Evolutionary conservation across 768 basidiomycete genomes (phyloP), one percentile per base, ranked within the genome.

Genomic region (Amylocystis lapponica): DNA sequence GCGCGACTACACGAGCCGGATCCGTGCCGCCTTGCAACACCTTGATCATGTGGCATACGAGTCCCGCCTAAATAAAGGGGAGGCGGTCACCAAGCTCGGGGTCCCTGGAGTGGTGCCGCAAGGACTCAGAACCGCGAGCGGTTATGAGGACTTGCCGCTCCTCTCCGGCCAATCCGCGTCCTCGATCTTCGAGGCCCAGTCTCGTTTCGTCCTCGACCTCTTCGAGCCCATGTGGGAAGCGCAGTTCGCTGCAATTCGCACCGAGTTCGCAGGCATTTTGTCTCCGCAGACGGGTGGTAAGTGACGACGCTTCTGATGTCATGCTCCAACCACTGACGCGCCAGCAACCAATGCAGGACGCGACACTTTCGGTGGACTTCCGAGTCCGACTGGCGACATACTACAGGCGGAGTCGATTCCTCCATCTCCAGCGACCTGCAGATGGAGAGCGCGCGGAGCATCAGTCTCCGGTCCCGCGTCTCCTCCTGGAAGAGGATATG

Each of bases 211-310:
- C 7, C 29, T 47, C 4, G 50, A 35, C 16, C 12, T 51, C 5
- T 47, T 51, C 43, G 42, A 45, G 27, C 46, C 46, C 11, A 11
- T 41, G 4, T 51, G 50, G 50, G 16, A 31, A 1, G 5, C 14
- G 13, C 50, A 51, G 32, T 45, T 47, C 39, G 26, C 44, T 25
- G 32, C 31, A 9, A 50, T 50, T 16, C 43, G 36, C 37, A 25
- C 3, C 3, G 3, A 26, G n/a, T 46, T 41, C 36, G 37, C 6
- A 21, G 22, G 25, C 3, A 6, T 5, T 11, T n/a, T 6, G 10
- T 10, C 19, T 21, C 4, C 7, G 17, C 36, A 16, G 9, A 37
- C 23, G 19, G 6, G 13, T 37, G 10, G n/a, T 37, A 37, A n/a
- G n/a, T n/a, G n/a, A n/a, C n/a, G n/a, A n/a, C n/a, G n/a, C n/a